phyloP scores from a whole-genome alignment of 73 alveolate genomes.

The Paramecium caudatum region DNA sequence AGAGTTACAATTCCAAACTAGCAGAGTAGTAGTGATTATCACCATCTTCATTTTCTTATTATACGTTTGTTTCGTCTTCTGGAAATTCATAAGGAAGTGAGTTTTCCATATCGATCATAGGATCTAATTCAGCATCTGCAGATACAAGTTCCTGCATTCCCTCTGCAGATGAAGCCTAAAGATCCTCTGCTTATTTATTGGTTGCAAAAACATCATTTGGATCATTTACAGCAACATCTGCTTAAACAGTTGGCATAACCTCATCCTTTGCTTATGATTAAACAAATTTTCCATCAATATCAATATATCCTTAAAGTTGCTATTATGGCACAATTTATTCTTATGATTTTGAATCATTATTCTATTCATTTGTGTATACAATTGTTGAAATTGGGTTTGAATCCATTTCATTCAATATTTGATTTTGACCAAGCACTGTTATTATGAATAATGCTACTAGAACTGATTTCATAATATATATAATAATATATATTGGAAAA shows the following conservation, averaged over 20 bases:
- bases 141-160: neutral
- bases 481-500: conserved; percentile 2
- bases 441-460: neutral
- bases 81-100: conserved; percentile 37
- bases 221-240: no score
- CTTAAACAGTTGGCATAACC: no score
- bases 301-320: conserved; percentile 18
- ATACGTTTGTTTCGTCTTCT: neutral
- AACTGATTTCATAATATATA: neutral
- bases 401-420: neutral
- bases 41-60: neutral
- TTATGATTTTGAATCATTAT: no score
- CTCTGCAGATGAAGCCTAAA: neutral
- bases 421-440: neutral
- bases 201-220: no score
- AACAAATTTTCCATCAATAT: conserved; percentile 32
- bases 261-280: neutral
- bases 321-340: neutral
- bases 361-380: conserved; percentile 10
- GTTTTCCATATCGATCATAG: conserved; percentile 3
- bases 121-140: conserved; percentile 3
- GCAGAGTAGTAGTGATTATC: conserved; percentile 32
- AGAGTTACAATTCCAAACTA: conserved; percentile 13
- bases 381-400: conserved; percentile 14
- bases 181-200: no score